These are phyloP conservation scores for Bipolaris cookei DNA, from an alignment of 2,329 filamentous ascomycete species.

Conservation along the genomic window DNA sequence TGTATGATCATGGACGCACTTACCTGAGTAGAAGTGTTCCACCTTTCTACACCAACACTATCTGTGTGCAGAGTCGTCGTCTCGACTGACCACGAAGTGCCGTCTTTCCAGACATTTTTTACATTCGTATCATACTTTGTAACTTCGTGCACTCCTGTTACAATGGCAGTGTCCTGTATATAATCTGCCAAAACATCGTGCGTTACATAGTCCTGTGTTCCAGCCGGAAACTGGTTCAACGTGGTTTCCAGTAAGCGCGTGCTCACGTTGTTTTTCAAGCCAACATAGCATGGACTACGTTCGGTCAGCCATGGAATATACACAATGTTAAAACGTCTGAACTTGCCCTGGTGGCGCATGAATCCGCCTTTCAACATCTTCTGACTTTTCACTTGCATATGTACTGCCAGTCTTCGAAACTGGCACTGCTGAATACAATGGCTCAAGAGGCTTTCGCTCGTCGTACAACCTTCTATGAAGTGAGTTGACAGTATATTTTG, in stretches of 20 bases:
- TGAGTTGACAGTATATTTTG: not conserved
- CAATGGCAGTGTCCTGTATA: constrained; percentile 63
- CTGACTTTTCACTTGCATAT: constrained; percentile 17
- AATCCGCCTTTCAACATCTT: constrained; percentile 29
- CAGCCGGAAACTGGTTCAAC: constrained; percentile 62
- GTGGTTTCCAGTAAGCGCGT: constrained; percentile 59
- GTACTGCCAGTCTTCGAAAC: constrained; percentile 28
- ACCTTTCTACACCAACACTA: constrained; percentile 18
- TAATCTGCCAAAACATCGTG: constrained; percentile 65
- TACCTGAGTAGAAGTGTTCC: constrained; percentile 9
- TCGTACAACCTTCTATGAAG: constrained; percentile 54
- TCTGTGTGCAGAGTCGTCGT: constrained; percentile 53
- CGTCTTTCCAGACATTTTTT: constrained; percentile 57
- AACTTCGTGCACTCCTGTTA: constrained; percentile 57
- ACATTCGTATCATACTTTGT: constrained; percentile 68
- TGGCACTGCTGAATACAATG: constrained; percentile 52
- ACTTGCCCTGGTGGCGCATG: constrained; percentile 60
- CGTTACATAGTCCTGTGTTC: constrained; percentile 64
- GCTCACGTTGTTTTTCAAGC: constrained; percentile 61
- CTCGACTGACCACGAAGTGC: constrained; percentile 59
- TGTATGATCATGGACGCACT: rapidly evolving
- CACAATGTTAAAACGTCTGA: not conserved
- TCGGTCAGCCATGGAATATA: constrained; percentile 12
- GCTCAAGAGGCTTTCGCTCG: constrained; percentile 56
- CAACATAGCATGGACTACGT: constrained; percentile 59